Percentiles rank a stretch among this genome's conserved stretches.
These are phyloP conservation scores for Phytophthora vignae DNA, from an alignment of 352 stramenopile species.

Conservation along the genomic window DNA sequence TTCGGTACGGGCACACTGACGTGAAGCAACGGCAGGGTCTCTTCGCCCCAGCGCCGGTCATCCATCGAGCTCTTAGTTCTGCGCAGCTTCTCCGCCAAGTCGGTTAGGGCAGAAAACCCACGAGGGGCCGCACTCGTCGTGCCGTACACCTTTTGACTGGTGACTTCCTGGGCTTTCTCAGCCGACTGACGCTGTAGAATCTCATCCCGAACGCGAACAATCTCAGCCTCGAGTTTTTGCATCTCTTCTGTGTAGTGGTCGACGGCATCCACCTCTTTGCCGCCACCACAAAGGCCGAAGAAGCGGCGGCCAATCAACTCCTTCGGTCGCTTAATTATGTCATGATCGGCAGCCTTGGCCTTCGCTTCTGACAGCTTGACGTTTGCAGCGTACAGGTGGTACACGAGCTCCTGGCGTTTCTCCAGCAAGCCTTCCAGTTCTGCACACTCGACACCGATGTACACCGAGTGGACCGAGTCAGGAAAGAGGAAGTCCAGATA, in stretches of 20 bases:
- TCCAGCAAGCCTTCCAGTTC: slow-evolving; percentile 65
- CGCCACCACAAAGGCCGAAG: slow-evolving; percentile 53
- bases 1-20: slow-evolving; percentile 43
- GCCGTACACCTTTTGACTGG: slow-evolving; percentile 32
- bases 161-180: slow-evolving; percentile 40
- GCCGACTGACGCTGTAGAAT: slow-evolving; percentile 63
- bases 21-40: slow-evolving; percentile 41
- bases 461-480: slow-evolving; percentile 64
- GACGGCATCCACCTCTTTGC: slow-evolving; percentile 66
- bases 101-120: slow-evolving; percentile 32
- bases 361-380: slow-evolving; percentile 52
- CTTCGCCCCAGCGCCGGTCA: slow-evolving; percentile 30
- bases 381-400: slow-evolving; percentile 59
- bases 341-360: slow-evolving; percentile 24
- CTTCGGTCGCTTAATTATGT: slow-evolving; percentile 45
- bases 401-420: slow-evolving; percentile 57
- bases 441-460: slow-evolving; percentile 75
- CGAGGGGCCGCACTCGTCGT: slow-evolving; percentile 9
- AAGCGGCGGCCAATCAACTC: slow-evolving; percentile 50
- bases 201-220: slow-evolving; percentile 50
- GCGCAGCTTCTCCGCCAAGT: slow-evolving; percentile 41
- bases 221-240: slow-evolving; percentile 58
- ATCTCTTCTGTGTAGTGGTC: slow-evolving; percentile 63
- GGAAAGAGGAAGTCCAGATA: slow-evolving; percentile 83
- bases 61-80: slow-evolving; percentile 43